Evolutionary conservation across 2,329 filamentous ascomycete genomes (phyloP).

Genomic region (Sporothrix pallida): DNA sequence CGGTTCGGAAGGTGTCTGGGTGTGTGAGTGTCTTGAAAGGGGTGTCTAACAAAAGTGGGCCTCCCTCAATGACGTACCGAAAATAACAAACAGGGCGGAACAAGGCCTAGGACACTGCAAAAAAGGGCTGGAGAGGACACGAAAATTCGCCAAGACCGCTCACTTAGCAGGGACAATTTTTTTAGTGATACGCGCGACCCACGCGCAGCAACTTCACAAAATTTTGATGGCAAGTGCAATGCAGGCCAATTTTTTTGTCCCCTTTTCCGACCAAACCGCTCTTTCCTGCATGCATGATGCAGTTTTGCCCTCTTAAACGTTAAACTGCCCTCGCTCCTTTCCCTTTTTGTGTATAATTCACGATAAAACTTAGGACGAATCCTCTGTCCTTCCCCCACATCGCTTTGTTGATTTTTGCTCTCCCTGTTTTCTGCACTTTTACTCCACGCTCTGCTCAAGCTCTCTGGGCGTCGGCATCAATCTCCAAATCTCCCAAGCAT

Average conservation of each 20-base stretch:
- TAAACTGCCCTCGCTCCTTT: background rate
- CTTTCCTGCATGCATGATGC: conserved; percentile 9
- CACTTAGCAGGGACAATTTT: conserved; percentile 20
- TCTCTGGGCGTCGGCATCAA: background rate
- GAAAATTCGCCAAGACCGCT: conserved; percentile 27
- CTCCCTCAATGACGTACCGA: conserved; percentile 30
- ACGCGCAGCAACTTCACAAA: conserved; percentile 25
- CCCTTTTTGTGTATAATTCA: conserved; percentile 15
- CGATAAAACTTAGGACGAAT: background rate
- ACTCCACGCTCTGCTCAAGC: background rate
- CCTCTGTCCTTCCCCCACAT: conserved; percentile 1
- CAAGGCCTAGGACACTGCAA: background rate
- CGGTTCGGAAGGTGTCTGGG: too few relatives aligned
- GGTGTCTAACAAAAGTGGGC: conserved; percentile 13
- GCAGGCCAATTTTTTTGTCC: conserved; percentile 6
- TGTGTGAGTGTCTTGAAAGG: background rate
- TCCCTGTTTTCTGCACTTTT: background rate
- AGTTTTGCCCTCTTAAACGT: background rate
- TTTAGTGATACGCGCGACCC: conserved; percentile 16
- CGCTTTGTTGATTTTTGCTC: conserved; percentile 2
- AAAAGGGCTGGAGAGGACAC: conserved; percentile 11
- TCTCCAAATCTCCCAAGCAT: background rate
- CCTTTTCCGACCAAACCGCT: conserved; percentile 17
- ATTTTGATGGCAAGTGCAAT: conserved; percentile 9
- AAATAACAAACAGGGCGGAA: conserved; percentile 4